A percentile compares a stretch with the other conserved stretches of the same genome.
phyloP scores from a whole-genome alignment of 805 yeast species.

The Nakazawaea anatomiae region DNA sequence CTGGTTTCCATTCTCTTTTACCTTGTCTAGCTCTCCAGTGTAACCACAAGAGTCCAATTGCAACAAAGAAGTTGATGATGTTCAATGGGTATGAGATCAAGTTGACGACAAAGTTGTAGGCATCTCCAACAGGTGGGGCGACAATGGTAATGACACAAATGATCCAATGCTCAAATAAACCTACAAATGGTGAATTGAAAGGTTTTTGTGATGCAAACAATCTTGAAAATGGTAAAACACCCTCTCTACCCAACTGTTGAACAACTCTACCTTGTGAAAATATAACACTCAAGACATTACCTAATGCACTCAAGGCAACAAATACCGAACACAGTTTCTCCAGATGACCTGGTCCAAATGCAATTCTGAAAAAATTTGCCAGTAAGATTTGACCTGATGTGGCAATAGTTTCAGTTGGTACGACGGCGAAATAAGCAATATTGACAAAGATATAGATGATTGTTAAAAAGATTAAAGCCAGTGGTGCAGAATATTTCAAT shows the following conservation, averaged over 20 bases:
- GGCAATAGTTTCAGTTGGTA: slow-evolving; percentile 57
- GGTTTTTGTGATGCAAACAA: slow-evolving; percentile 71
- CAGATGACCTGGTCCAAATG: slow-evolving; percentile 57
- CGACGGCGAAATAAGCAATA: slow-evolving; percentile 78
- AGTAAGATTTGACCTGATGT: slow-evolving; percentile 67
- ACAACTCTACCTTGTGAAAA: slow-evolving; percentile 78
- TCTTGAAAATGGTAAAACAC: slow-evolving; percentile 66
- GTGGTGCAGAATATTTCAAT: slow-evolving; percentile 68
- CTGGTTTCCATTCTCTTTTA: slow-evolving; percentile 39
- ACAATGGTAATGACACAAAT: slow-evolving; percentile 68
- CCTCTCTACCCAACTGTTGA: slow-evolving; percentile 80
- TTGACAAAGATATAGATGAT: slow-evolving; percentile 70
- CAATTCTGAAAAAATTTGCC: slow-evolving; percentile 67
- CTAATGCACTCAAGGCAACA: slow-evolving; percentile 76
- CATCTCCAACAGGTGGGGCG: slow-evolving; percentile 86
- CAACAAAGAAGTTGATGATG: slow-evolving; percentile 62
- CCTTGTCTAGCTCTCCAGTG: slow-evolving; percentile 49
- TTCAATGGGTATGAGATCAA: slow-evolving; percentile 78
- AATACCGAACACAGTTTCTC: slow-evolving; percentile 71
- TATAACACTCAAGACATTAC: slow-evolving; percentile 75
- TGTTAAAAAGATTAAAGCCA: slow-evolving; percentile 55
- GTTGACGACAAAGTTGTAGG: slow-evolving; percentile 75
- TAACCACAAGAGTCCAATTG: slow-evolving; percentile 55
- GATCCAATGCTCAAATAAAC: slow-evolving; percentile 70
- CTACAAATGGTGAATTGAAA: slow-evolving; percentile 67